A percentile compares a stretch with the other conserved stretches of the same genome.
phyloP scores from a whole-genome alignment of 2,329 filamentous ascomycete species.

The Calonectria pteridis region DNA sequence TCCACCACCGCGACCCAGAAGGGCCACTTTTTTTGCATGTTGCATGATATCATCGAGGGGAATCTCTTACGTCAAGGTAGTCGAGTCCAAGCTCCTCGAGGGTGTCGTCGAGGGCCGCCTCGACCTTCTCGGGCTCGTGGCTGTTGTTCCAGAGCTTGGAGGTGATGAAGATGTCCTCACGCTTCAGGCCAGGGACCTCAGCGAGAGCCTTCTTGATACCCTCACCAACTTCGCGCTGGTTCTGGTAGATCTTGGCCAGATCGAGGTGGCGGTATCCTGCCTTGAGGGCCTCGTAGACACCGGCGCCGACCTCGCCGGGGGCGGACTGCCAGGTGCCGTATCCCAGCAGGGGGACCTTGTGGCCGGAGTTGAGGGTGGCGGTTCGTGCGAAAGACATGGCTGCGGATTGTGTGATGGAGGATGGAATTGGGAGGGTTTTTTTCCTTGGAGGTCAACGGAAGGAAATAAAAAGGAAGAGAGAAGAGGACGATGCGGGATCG shows the following conservation, averaged over 20 bases:
- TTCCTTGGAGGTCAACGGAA: not conserved
- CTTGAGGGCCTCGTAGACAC: constrained; percentile 74
- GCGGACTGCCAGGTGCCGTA: constrained; percentile 77
- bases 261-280: constrained; percentile 74
- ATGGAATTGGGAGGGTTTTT: not conserved
- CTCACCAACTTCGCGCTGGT: constrained; percentile 70
- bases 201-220: constrained; percentile 63
- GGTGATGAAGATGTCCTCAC: constrained; percentile 71
- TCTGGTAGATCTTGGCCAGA: constrained; percentile 69
- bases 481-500: not conserved
- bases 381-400: constrained; percentile 68
- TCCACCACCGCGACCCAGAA: not conserved
- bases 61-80: constrained; percentile 63
- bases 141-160: constrained; percentile 75
- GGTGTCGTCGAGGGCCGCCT: constrained; percentile 67
- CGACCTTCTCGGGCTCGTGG: constrained; percentile 71
- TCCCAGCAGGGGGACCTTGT: constrained; percentile 72
- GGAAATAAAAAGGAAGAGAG: not conserved
- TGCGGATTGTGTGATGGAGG: not conserved
- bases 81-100: constrained; percentile 67
- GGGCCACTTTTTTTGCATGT: not conserved
- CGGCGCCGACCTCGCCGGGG: constrained; percentile 73
- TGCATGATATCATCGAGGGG: not conserved
- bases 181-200: constrained; percentile 64
- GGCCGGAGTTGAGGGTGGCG: constrained; percentile 73